Evolutionary conservation across 192 early-diverging fungal species (phyloP).

Genomic region (Endogone sp.): DNA sequence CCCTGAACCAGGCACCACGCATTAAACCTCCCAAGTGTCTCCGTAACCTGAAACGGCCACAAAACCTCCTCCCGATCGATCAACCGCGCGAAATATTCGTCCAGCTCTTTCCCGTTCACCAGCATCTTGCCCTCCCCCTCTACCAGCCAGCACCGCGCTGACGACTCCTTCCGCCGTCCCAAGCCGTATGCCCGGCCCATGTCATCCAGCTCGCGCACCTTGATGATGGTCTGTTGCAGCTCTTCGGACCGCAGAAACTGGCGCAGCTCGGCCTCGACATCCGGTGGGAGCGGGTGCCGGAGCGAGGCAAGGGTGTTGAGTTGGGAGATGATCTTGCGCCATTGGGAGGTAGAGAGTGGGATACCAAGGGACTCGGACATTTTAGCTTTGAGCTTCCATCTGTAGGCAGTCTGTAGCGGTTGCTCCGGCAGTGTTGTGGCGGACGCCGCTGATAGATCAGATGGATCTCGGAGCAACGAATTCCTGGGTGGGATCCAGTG

Average conservation of each 20-base stretch:
- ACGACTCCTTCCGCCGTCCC: slow-evolving; percentile 80
- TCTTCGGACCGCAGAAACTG: slow-evolving; percentile 30
- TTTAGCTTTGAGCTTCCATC: slow-evolving; percentile 35
- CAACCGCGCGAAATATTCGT: slow-evolving; percentile 68
- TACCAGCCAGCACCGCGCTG: slow-evolving; percentile 71
- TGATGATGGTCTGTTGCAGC: slow-evolving; percentile 26
- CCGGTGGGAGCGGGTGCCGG: slow-evolving; percentile 24
- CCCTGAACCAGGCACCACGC: slow-evolving; percentile 79
- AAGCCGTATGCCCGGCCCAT: slow-evolving; percentile 68
- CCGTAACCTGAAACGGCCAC: slow-evolving; percentile 66
- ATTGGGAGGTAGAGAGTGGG: slow-evolving; percentile 46
- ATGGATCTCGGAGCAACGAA: too few relatives aligned
- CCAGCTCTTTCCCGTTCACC: slow-evolving; percentile 75
- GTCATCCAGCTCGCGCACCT: slow-evolving; percentile 53
- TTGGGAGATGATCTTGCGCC: slow-evolving; percentile 44
- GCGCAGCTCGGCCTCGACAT: slow-evolving; percentile 26
- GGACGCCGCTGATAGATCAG: not conserved
- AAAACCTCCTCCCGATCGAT: slow-evolving; percentile 66
- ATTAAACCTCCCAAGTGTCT: slow-evolving; percentile 74
- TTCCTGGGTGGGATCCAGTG: too few relatives aligned
- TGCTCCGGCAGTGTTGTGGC: not conserved
- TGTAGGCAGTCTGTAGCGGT: slow-evolving; percentile 1
- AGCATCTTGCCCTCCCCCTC: slow-evolving; percentile 62
- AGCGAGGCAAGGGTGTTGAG: slow-evolving; percentile 41
- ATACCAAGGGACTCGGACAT: slow-evolving; percentile 42